Conservation (phyloP, 1,284 basidiomycete genomes). For the Apiotrichum veenhuisii region DNA sequence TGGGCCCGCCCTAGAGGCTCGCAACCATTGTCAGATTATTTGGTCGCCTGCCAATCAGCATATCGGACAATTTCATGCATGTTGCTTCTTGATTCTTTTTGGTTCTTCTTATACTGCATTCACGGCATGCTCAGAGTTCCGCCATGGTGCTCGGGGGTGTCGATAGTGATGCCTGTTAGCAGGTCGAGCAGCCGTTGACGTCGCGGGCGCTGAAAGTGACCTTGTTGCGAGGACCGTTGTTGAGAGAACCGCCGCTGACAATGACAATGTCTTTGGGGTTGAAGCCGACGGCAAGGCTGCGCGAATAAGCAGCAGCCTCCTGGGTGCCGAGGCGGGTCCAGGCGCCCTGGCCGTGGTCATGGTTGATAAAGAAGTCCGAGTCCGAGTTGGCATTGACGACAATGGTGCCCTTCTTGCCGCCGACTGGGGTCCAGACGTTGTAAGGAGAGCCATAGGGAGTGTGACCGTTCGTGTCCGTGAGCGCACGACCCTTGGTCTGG, state of each 20-base stretch:
- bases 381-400: conserved; percentile 36
- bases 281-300: conserved; percentile 17
- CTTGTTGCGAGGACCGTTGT: conserved; percentile 9
- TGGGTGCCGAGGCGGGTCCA: conserved; percentile 19
- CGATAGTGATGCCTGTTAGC: too few species aligned
- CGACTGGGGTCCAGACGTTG: conserved; percentile 41
- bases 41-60: too few species aligned
- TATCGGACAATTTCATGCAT: too few species aligned
- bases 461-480: conserved; percentile 31
- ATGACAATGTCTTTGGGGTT: conserved; percentile 21
- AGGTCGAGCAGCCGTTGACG: conserved; percentile 4
- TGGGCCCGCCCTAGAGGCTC: too few species aligned
- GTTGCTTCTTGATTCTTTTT: too few species aligned
- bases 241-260: conserved; percentile 17
- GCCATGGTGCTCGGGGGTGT: too few species aligned
- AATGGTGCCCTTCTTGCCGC: conserved; percentile 40
- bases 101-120: too few species aligned
- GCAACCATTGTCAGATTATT: too few species aligned
- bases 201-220: conserved; percentile 14
- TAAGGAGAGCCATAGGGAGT: conserved; percentile 36
- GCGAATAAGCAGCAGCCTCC: conserved; percentile 11
- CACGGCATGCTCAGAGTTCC: too few species aligned
- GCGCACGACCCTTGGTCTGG: conserved; percentile 5
- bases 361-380: conserved; percentile 22
- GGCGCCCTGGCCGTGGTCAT: conserved; percentile 11